phyloP scores from a whole-genome alignment of 257 asterid genomes.

The Fraxinus anomala region DNA sequence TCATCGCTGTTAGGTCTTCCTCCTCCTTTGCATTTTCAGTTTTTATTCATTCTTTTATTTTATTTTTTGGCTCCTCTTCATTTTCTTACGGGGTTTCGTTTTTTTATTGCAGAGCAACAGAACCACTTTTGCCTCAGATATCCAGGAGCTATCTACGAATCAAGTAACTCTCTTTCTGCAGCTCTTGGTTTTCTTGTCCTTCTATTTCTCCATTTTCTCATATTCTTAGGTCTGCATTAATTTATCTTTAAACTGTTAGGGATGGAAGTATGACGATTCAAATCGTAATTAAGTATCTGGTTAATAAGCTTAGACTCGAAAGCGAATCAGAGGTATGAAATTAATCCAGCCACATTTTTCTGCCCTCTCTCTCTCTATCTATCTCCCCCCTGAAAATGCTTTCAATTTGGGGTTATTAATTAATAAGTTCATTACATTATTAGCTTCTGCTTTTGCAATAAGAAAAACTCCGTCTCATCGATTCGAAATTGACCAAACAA shows the following conservation, averaged over 20 bases:
- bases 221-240: not conserved
- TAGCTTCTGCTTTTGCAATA: not conserved
- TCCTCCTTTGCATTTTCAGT: not conserved
- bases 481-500: not conserved
- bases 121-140: slow-evolving; percentile 85
- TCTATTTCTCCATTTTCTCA: no score
- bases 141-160: slow-evolving; percentile 88
- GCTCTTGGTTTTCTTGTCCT: not conserved
- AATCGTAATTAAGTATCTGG: slow-evolving; percentile 79
- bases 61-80: no score
- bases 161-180: slow-evolving; percentile 49
- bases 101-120: slow-evolving; percentile 55
- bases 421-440: not conserved
- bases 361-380: not conserved
- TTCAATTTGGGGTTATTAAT: not conserved
- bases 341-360: not conserved
- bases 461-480: not conserved
- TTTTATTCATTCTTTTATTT: no score
- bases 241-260: slow-evolving; percentile 37
- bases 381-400: not conserved
- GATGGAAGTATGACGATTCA: slow-evolving; percentile 86
- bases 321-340: slow-evolving; percentile 89
- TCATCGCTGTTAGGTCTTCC: not conserved
- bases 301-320: slow-evolving; percentile 73
- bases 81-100: no score